Conservation (phyloP, 305 asterid genomes). For the Fraxinus floribunda region DNA sequence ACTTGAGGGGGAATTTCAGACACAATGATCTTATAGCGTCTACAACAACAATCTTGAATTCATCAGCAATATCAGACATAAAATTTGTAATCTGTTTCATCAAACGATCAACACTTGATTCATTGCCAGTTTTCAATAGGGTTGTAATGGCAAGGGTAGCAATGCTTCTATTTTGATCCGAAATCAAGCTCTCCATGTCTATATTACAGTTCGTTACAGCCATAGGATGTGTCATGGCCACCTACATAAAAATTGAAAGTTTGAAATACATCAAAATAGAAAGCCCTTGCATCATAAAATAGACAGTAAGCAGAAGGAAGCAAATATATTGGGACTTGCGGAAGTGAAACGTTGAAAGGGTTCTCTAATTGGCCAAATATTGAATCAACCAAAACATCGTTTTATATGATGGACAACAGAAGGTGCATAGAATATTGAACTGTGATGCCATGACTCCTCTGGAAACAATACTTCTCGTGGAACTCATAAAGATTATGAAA, state of each 20-base stretch:
- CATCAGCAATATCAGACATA: conserved; percentile 99
- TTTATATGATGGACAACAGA: neutral
- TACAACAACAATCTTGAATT: conserved; percentile 98
- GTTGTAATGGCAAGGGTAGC: conserved; percentile 99
- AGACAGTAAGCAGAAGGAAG: neutral
- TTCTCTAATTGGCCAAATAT: neutral
- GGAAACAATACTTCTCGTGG: neutral
- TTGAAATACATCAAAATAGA: conserved; percentile 9
- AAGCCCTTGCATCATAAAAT: conserved; percentile 9
- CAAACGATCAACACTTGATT: conserved; percentile 94
- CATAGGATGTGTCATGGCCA: conserved; percentile 97
- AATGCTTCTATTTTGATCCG: conserved; percentile 97
- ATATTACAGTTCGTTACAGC: conserved; percentile 96
- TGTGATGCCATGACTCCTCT: neutral
- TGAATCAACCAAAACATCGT: neutral
- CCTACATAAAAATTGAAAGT: conserved; percentile 56
- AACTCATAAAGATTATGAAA: neutral
- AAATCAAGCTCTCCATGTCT: conserved; percentile 98
- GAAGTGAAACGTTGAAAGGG: conserved; percentile 7
- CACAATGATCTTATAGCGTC: conserved; percentile 97
- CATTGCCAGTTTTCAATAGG: conserved; percentile 94
- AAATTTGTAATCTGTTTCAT: conserved; percentile 97
- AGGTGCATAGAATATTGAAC: neutral
- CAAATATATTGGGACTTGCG: neutral
- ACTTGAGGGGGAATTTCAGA: conserved; percentile 95